Evolutionary conservation across 2,329 filamentous ascomycete genomes (phyloP), one percentile per base, ranked within the genome.

Genomic region (Beauveria asiatica): DNA sequence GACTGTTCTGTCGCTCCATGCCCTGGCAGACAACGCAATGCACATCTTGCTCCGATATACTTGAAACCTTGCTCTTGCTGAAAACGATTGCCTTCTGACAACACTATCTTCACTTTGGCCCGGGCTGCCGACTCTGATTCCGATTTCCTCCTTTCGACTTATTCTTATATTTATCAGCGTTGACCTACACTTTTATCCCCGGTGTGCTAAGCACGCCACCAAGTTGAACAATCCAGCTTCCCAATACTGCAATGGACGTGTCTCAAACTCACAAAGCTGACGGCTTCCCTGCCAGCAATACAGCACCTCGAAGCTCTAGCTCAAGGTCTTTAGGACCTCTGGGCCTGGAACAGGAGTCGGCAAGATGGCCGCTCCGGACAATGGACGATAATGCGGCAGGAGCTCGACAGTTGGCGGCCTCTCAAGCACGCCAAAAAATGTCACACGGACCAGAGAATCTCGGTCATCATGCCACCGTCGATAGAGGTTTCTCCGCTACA

Each of bases 401-500:
- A 21, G 17, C 30, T 21, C 57, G 57, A 9, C 25, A 39, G 5
- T 19, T 54, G 10, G 17, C 42, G 2, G 27, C 50, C 13, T 21
- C 25, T 17, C 30, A 53, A 30, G 17, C 30, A 13, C 57, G 50
- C 16, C n/a, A 21, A 6, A 60, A 60, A 25, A 10, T 23, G 16
- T 30, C 17, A 42, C 23, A 53, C 8, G 50, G 54, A 1, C 9
- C 33, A 19, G 19, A 37, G 6, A 17, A 46, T 16, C 27, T 50
- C 6, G n/a, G 33, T 16, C 33, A 49, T 33, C 21, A 54, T 23
- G 5, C 5, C n/a, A 17, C 10, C 25, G 16, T 11, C 6, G 30
- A 37, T 30, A 44, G 50, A 49, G 23, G n/a, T 17, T 41, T 49
- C 9, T 70, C 71, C 6, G 69, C 70, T 11, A 66, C 70, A 8